Base-by-base conservation (phyloP, 306 rosid genomes). In the Prunus mongolica region DNA sequence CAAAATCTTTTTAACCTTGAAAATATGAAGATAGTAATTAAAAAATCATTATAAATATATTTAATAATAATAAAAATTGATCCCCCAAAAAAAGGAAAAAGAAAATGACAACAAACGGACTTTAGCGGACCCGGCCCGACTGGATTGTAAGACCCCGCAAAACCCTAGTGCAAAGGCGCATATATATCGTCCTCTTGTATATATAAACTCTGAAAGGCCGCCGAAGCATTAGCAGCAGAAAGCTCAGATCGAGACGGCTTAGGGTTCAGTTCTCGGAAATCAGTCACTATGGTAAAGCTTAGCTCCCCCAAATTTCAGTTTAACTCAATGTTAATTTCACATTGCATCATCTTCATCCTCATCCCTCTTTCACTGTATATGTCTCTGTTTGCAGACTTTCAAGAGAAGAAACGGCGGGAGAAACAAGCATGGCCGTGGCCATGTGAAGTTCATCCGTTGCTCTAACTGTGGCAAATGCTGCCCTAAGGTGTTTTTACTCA, bases 381-480 rank as follows among this genome's bases (percentile, higher is more conserved):
- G 10, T 52, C 56, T 20, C 27, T 18, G 51, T 54, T 18, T 61
- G 69, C 85, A 95, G 98, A 92, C 98, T 25, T 95, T 95, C 86
- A 95, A 95, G 90, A 80, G 97, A 57, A 92, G 98, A 85, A 95
- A 95, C 4, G 97, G 98, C 6, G 98, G 98, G 24, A 88, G 97
- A 50, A 95, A 92, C 91, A 92, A 95, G 86, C 95, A 92, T 10
- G 98, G 98, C 14, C 98, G 97, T 25, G 98, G 97, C 64, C 98
- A 95, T 19, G 93, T 88, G 54, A 90, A 92, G 76, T 90, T 90
- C 86, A 92, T 95, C 11, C 92, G 97, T 55, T 95, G 98, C 84
- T 95, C 98, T 52, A 95, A 95, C 81, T 95, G 98, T 52, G 98
- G 98, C 15, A 95, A 92, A 82, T 95, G 98, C 84, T 95, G 98